Evolutionary conservation across 2,329 filamentous ascomycete genomes (phyloP), one percentile per base, ranked within the genome.

Genomic region (Torrubiella hemipterigena): DNA sequence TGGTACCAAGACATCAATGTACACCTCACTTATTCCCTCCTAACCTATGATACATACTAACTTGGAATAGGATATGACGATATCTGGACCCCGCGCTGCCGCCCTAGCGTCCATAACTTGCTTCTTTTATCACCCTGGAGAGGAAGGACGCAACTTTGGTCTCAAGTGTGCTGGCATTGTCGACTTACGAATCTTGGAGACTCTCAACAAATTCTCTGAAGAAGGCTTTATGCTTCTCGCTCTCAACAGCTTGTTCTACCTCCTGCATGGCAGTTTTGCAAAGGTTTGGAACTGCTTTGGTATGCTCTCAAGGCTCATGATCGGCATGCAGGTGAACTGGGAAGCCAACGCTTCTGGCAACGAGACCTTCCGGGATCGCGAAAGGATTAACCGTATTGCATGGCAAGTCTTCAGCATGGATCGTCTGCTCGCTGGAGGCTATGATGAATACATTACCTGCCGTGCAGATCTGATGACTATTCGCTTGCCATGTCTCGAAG

Each of bases 221-320:
- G 42, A 47, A 8, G 42, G 48, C 6, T 44, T 59, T 12, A 45
- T 52, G 15, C 46, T 59, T 2, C 51, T 55, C 27, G 46, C 53
- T 5, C 42, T 59, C 4, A 54, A 49, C 38, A 50, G 53, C 14
- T 43, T 48, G 6, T 55, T 56, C 35, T 53, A 59, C 36, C 47
- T 57, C 20, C 40, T 58, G 17, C 46, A 48, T 8, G 52, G 52
- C 16, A 49, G 51, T 19, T 52, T 54, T 31, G 50, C 53, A 34
- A 58, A 58, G 37, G 50, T 56, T 9, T 61, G 57, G 56, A 54
- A 58, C 34, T 54, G 53, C 28, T 50, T 56, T 27, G 54, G 54
- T 6, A 42, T 56, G 7, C 54, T 53, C 4, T 46, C 48, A 7
- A 48, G 56, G 14, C 42, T 58, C 25, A 52, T 59, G 47, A 43